A percentile compares a stretch with the other conserved stretches of the same genome.
Conservation (phyloP, 164 flowering plant genomes). For the Buxus sempervirens region DNA sequence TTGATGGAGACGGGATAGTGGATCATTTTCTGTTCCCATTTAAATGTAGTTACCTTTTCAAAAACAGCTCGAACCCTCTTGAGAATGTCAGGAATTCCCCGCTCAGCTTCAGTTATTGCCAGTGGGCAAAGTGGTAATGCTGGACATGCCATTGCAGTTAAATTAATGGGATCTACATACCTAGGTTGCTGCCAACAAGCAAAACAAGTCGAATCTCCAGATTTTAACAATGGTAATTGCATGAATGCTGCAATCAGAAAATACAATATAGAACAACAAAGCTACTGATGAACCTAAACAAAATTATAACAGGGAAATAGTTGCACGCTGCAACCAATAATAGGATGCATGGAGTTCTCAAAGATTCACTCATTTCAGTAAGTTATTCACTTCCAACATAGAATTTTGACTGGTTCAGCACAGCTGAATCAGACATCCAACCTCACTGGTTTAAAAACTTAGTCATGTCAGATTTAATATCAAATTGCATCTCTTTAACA, state of each 20-base stretch:
- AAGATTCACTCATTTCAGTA: not conserved
- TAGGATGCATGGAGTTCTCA: not conserved
- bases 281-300: not conserved
- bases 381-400: not conserved
- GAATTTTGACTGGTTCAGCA: not conserved
- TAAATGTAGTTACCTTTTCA: conserved; percentile 58
- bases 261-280: not conserved
- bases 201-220: not conserved
- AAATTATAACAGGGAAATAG: not conserved
- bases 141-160: conserved; percentile 98
- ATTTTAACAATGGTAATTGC: too few species aligned
- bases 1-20: too few species aligned
- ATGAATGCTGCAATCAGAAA: not conserved
- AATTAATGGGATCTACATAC: conserved; percentile 84
- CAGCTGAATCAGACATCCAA: not conserved
- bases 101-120: conserved; percentile 98
- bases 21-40: not conserved
- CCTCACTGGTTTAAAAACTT: not conserved
- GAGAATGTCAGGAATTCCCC: conserved; percentile 89
- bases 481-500: not conserved
- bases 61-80: conserved; percentile 86
- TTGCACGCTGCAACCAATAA: not conserved
- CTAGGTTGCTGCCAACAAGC: conserved; percentile 57
- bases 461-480: not conserved
- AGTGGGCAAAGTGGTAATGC: conserved; percentile 93